Base-by-base conservation (phyloP, 2,329 filamentous ascomycete genomes). In the Neodidymelliopsis sp. region DNA sequence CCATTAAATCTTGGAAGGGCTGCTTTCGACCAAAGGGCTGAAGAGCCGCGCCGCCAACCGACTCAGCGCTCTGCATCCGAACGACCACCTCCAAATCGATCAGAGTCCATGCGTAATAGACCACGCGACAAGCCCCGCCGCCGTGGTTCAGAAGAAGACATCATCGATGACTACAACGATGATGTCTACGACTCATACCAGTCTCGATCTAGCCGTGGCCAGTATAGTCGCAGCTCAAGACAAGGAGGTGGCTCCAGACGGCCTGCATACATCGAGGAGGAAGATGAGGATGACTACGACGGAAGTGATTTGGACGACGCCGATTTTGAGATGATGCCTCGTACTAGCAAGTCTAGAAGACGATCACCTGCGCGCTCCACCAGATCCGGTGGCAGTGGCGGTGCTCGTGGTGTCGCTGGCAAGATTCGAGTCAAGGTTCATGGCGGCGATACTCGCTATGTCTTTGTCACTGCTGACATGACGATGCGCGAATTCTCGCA, bases 401-500 rank as follows among this genome's bases (percentile, higher is more conserved):
- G 90, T 6, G 36, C 35, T 10, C 53, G 59, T 22, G 62, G 59
- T 23, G 49, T 52, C 22, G 79, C 94, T 48, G 84, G 84, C 55
- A 77, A 92, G 73, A 86, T 97, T 57, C 85, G 92, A 27, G 86
- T 97, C 70, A 99, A 99, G 78, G 91, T 96, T 2, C 92, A 97
- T 68, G 86, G 81, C 3, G 75, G 84, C 2, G 94, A 99, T 67
- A 94, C 91, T 23, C 86, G 95, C 52, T 97, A 96, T 72, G 89
- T 97, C 57, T 91, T 97, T 83, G 85, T 97, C 42, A 84, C 84
- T 6, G 78, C 86, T 1, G 83, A 84, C 2, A 81, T 91, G 10
- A 84, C 87, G 52, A 97, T 91, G 71, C 77, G 81, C 5, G 89
- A 93, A 50, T 85, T 99, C 33, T 85, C 88, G 29, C 85, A 87